Base-by-base conservation (phyloP, 2,329 filamentous ascomycete species). In the Diplodia intermedia region DNA sequence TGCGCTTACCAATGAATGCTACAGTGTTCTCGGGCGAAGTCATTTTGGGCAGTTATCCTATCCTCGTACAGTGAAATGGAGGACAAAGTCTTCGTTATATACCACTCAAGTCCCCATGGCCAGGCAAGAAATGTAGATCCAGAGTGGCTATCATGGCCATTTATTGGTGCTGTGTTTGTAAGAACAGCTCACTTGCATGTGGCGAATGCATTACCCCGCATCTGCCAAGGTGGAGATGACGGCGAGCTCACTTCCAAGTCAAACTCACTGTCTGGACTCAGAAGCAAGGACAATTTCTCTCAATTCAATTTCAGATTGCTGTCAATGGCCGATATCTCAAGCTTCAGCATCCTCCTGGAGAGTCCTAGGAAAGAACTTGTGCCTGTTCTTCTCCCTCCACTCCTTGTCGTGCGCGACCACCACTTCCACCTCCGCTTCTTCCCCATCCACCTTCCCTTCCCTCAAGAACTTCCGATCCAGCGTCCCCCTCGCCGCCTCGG, bases 361-460 rank as follows among this genome's bases (percentile, higher is more conserved):
- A 12, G 33, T 71, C n/a, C 74, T 74, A 20, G 76, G 76, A 78
- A 79, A 63, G 29, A 63, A 52, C 33, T 76, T 74, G 33, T 70
- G 70, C 54, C 53, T 52, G 69, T 82, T 82, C 67, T 52, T 63
- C 71, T 82, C 80, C 71, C 77, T 80, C 84, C 84, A 86, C 3
- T 68, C 78, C 65, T 75, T 78, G 73, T 85, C 84, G 79, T 86
- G 84, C 69, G 84, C 84, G 6, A 84, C 79, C 61, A 86, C 77
- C n/a, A 85, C 75, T 73, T 86, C 84, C 5, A 86, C 81, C 2
- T 80, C 77, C 20, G 14, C 56, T 38, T 49, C 56, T 12, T 47
- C 56, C 38, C 15, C 56, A n/a, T 26, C 20, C 1, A 61, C 76
- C 75, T 18, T 38, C 12, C 54, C 73, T 72, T 69, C 79, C 72